A percentile compares a stretch with the other conserved stretches of the same genome.
These are phyloP conservation scores for Eucalyptus cladocalyx DNA, from an alignment of 345 rosid species.

Conservation along the genomic window DNA sequence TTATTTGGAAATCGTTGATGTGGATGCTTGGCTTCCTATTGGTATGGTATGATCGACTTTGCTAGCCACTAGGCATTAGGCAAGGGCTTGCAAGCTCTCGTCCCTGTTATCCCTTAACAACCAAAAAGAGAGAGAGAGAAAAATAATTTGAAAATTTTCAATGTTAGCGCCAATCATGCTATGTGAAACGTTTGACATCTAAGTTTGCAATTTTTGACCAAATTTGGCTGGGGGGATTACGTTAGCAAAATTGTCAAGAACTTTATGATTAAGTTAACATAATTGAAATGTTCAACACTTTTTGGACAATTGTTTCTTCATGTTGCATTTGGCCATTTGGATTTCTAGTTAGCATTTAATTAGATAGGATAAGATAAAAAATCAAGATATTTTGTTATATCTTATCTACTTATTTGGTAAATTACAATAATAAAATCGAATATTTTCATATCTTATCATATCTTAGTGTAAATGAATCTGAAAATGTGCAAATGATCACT, in stretches of 20 bases:
- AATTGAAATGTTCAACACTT: not conserved
- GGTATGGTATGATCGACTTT: not conserved
- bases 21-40: not conserved
- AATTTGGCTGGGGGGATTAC: not conserved
- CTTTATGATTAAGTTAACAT: not conserved
- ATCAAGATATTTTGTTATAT: no score
- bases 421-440: no score
- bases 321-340: no score
- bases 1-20: not conserved
- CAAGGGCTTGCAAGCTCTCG: no score
- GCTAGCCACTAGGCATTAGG: not conserved
- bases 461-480: not conserved
- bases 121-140: rapidly evolving
- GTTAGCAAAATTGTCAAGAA: not conserved
- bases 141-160: no score
- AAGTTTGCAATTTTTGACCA: not conserved
- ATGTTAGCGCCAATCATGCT: no score
- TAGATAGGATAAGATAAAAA: no score
- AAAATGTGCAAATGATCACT: not conserved
- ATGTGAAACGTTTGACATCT: rapidly evolving
- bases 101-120: no score
- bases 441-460: no score
- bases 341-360: no score
- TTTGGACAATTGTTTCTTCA: not conserved
- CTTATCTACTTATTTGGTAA: no score